Evolutionary conservation across 2,329 filamentous ascomycete genomes (phyloP), one percentile per base, ranked within the genome.

Genomic region (Gliomastix tumulicola): DNA sequence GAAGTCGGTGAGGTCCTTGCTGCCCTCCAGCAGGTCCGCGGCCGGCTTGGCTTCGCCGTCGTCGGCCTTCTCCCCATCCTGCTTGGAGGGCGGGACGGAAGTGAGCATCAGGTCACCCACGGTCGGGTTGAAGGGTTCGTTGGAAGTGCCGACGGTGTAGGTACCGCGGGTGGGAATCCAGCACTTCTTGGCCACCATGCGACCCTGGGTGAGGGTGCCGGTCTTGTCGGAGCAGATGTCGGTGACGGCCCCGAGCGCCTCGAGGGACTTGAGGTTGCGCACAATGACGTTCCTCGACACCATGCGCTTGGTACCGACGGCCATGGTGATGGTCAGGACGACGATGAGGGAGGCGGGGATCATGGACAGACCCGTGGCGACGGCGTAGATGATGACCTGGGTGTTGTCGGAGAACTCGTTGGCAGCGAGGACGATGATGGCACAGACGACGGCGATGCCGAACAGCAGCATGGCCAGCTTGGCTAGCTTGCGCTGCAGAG

Each of bases 381-480:
- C 64, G 19, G 61, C 63, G 46, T 66, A 67, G 41, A 66, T 60
- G 38, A 68, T 50, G 40, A 66, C 60, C 21, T 66, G 61, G 27
- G 57, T 56, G 22, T 50, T 46, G 25, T 57, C 49, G 32, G 53
- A 42, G 51, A 61, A 66, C 40, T 57, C 53, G 46, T 66, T 67
- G 31, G 57, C 65, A 1, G 53, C 63, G 39, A 68, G 55, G 15
- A 68, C 65, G 35, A 69, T 67, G 39, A 68, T 57, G 18, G 62
- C 63, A 34, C 65, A 63, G 35, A 68, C 40, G 23, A 68, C 49
- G 31, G 64, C 82, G 22, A 80, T 71, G 33, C 68, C 74, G 48
- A 86, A 83, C 3, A 86, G 71, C 3, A 80, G 56, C 19, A 84
- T 70, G 6, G 82, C 82, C 39, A 87, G 73, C 55, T 82, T 80